Conservation (phyloP, 192 early-diverging fungal species). For the Coemansia sp. region DNA sequence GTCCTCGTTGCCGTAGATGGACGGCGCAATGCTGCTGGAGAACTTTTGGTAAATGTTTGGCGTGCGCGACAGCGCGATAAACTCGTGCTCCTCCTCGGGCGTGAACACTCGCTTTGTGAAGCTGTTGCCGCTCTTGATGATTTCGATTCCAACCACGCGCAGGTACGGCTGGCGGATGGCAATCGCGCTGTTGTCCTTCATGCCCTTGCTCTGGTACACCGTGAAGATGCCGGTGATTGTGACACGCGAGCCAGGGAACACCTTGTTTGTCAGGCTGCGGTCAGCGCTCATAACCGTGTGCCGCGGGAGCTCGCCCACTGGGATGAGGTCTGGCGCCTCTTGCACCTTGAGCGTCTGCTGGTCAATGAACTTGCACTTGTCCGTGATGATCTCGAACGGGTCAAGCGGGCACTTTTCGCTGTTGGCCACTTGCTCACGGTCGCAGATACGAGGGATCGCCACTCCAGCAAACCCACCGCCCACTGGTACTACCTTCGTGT, state of each 20-base stretch:
- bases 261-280: constrained; percentile 79
- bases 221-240: constrained; percentile 95
- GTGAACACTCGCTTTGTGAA: constrained; percentile 74
- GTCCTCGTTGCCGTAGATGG: constrained; percentile 95
- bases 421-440: constrained; percentile 54
- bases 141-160: constrained; percentile 89
- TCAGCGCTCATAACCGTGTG: constrained; percentile 92
- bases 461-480: constrained; percentile 84
- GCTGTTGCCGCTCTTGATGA: constrained; percentile 73
- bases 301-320: constrained; percentile 96
- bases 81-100: constrained; percentile 93
- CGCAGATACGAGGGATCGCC: constrained; percentile 86
- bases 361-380: constrained; percentile 96
- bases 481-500: constrained; percentile 80
- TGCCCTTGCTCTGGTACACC: constrained; percentile 78
- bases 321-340: constrained; percentile 95
- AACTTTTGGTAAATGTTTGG: constrained; percentile 92
- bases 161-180: constrained; percentile 94
- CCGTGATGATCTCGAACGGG: constrained; percentile 92
- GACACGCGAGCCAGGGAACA: constrained; percentile 93
- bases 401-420: constrained; percentile 68
- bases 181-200: constrained; percentile 74
- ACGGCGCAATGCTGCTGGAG: constrained; percentile 91
- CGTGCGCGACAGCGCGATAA: constrained; percentile 79
- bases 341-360: constrained; percentile 97